phyloP scores from a whole-genome alignment of 768 basidiomycete species.

The Mycena metata region DNA sequence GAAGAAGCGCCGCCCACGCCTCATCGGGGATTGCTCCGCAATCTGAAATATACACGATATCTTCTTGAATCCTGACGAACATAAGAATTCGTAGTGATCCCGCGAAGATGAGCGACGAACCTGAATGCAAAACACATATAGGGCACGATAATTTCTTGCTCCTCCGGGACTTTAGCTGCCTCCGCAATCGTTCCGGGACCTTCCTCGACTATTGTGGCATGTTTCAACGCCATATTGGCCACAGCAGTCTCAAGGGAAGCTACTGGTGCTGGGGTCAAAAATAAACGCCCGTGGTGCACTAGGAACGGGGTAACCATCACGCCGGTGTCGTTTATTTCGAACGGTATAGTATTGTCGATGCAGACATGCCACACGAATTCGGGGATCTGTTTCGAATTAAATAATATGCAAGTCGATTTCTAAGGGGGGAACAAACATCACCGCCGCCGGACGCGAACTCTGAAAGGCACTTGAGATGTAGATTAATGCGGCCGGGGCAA shows the following conservation, averaged over 20 bases:
- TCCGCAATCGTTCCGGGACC: neutral
- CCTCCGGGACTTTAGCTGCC: constrained; percentile 22
- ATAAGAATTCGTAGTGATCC: constrained; percentile 66
- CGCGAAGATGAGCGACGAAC: neutral
- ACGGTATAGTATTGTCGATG: constrained; percentile 75
- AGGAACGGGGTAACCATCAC: constrained; percentile 73
- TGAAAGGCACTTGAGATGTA: neutral
- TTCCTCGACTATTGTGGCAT: neutral
- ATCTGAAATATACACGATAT: constrained; percentile 85
- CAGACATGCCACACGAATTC: constrained; percentile 84
- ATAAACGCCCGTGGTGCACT: constrained; percentile 85
- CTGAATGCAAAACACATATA: constrained; percentile 77
- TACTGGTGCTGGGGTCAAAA: constrained; percentile 60
- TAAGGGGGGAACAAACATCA: constrained; percentile 61
- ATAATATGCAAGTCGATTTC: neutral
- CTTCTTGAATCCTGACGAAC: constrained; percentile 74
- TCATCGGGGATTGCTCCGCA: constrained; percentile 84
- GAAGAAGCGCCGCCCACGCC: constrained; percentile 67
- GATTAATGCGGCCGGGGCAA: too few species aligned
- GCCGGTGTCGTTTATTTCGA: constrained; percentile 76
- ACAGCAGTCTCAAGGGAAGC: constrained; percentile 47
- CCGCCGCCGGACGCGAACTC: constrained; percentile 86
- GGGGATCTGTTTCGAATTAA: constrained; percentile 68
- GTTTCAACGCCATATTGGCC: constrained; percentile 35
- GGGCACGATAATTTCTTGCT: constrained; percentile 58